Base-by-base conservation (phyloP, 1,284 basidiomycete species). In the Puccinia polysora region DNA sequence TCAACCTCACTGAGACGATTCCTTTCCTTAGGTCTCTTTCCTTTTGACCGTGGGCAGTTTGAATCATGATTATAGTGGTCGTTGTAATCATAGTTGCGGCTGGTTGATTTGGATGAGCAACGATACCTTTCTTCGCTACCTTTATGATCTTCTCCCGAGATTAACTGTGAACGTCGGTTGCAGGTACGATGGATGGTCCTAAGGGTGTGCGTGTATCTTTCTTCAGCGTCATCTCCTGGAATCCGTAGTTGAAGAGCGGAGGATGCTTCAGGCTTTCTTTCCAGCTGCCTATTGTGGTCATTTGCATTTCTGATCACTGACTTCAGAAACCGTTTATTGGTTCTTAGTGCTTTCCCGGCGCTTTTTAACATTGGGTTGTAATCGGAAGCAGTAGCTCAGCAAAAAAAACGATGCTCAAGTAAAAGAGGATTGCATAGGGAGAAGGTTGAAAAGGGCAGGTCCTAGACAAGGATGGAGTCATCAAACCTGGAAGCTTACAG, bases 241-340 rank as follows among this genome's bases (percentile, higher is more conserved):
- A 12, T n/a, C 23, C 4, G 2, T 2, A 12, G 40, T 60, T 25
- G 20, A 1, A 50, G 59, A 49, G 49, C 40, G 5, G 32, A 49
- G 23, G 30, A 58, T 15, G 59, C n/a, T 52, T 74, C 52, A 14
- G 23, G 40, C 45, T 45, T 75, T 64, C 74, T 69, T 10, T 74
- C 38, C 23, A 77, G 40, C 4, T 63, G 68, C 23, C 73, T 53
- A 64, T 78, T 78, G 56, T 78, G 77, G 4, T 76, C 74, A 36
- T 78, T 75, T 10, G 76, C 77, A 52, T 76, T 75, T 0, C 73
- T 50, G 0, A 78, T 75, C 8, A 78, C 73, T 1, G 74, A 74
- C 2, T 73, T 59, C 2, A 78, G 70, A 60, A 78, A 77, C 2
- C 73, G 50, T 49, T 77, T 78, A 74, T 78, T 78, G 4, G 75